Evolutionary conservation across 2,329 filamentous ascomycete genomes (phyloP).

Genomic region (Colletotrichum cuscutae): DNA sequence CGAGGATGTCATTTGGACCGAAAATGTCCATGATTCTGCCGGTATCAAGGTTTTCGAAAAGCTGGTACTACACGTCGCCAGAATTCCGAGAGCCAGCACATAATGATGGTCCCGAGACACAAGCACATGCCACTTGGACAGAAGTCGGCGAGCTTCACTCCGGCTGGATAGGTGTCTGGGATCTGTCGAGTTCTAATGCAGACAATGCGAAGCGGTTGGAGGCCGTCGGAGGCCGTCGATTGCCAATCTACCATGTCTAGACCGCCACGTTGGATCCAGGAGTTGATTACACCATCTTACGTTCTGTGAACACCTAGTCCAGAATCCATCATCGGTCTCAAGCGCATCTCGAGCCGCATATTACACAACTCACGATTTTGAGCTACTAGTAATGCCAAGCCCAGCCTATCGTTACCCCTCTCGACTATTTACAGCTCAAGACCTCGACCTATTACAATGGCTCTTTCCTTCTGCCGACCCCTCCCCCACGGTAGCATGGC

Average conservation of each 20-base stretch:
- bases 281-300: not conserved
- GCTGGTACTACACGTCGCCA: constrained; percentile 10
- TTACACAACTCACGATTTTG: not conserved
- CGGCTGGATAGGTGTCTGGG: not conserved
- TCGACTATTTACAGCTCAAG: not conserved
- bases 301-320: not conserved
- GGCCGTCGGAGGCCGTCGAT: too few species aligned
- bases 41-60: constrained; percentile 35
- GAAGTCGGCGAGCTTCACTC: not conserved
- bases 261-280: not conserved
- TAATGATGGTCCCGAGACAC: not conserved
- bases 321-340: not conserved
- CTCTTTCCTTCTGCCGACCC: not conserved
- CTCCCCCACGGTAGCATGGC: not conserved
- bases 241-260: not conserved
- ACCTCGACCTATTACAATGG: not conserved
- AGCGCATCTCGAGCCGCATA: not conserved
- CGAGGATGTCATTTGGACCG: constrained; percentile 41
- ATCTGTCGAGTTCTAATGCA: not conserved
- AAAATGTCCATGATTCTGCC: constrained; percentile 38
- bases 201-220: not conserved
- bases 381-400: not conserved
- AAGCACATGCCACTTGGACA: not conserved
- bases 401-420: not conserved
- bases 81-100: not conserved